Conservation (phyloP, 2,329 filamentous ascomycete genomes). For the Clarireedia homoeocarpa region DNA sequence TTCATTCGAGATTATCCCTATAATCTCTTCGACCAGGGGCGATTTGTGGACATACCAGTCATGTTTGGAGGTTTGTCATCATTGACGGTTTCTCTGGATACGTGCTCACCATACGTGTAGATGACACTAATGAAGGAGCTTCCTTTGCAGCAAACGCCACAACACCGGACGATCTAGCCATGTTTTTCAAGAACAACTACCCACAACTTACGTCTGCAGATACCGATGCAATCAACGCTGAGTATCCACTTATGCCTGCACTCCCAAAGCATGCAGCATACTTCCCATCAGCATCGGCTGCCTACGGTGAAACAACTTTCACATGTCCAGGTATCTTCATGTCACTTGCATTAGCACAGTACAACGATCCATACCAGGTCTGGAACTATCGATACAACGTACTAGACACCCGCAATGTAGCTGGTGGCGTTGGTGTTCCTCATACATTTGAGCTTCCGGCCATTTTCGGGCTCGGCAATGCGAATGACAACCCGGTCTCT, state of each 20-base stretch:
- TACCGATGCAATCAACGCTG: constrained; percentile 26
- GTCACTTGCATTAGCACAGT: constrained; percentile 26
- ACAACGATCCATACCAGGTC: constrained; percentile 29
- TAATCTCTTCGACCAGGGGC: constrained; percentile 30
- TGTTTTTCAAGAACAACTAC: constrained; percentile 33
- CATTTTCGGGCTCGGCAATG: constrained; percentile 32
- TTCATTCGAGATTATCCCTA: constrained; percentile 35
- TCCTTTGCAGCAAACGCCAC: constrained; percentile 39
- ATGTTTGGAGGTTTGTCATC: constrained; percentile 31
- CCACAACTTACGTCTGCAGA: constrained; percentile 28
- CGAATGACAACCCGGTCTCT: constrained; percentile 27
- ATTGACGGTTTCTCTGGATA: not conserved
- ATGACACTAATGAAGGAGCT: constrained; percentile 50
- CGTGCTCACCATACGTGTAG: constrained; percentile 11
- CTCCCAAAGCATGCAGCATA: constrained; percentile 29
- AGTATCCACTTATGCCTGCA: constrained; percentile 25
- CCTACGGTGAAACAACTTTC: constrained; percentile 42
- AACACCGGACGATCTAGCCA: constrained; percentile 26
- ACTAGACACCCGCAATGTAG: constrained; percentile 31
- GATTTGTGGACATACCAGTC: constrained; percentile 34
- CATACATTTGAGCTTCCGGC: constrained; percentile 32
- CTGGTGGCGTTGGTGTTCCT: constrained; percentile 30
- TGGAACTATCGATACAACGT: constrained; percentile 45
- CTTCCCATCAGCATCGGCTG: constrained; percentile 34
- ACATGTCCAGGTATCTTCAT: constrained; percentile 38